Evolutionary conservation across 2,329 filamentous ascomycete genomes (phyloP), one percentile per base, ranked within the genome.

Genomic region (Cladosporium colombiae): DNA sequence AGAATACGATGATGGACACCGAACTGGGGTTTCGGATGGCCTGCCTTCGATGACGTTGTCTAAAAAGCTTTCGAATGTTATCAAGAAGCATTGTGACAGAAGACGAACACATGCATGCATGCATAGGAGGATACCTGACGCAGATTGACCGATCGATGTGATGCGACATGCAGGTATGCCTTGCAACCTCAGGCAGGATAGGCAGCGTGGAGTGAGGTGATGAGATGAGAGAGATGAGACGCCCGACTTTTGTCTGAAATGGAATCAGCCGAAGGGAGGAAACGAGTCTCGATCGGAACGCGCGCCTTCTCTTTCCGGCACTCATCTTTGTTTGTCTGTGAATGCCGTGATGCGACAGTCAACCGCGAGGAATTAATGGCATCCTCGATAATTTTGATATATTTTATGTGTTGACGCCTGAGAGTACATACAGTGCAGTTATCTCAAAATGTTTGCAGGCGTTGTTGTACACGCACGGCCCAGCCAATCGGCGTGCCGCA

Each of bases 151-250:
- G 40, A 46, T 46, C n/a, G 40, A 46, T 46, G 40, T 21, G 40
- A n/a, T 21, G n/a, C n/a, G n/a, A 46, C n/a, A 55, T 33, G 52
- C 52, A 33, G 1, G 29, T 1, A 33, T 55, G 52, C 52, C 52
- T 55, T 11, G 7, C 11, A 10, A 11, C 52, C 52, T 55, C 52
- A 55, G 52, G 16, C 16, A 29, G 52, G 52, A 3, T 23, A 50
- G 46, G 8, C 29, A 31, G 29, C 46, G 21, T 27, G 14, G 13
- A 50, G n/a, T 27, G 25, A n/a, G 6, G 52, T 55, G 52, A 55
- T 55, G 52, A 55, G 52, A 55, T 55, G 29, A 31, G 52, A 21
- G 52, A 55, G 52, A 55, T 55, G 52, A 55, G 52, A 55, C 52
- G 50, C 23, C 16, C 29, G 16, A 29, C 27, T 55, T 52, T 52